Percentiles rank a stretch among this genome's conserved stretches.
Conservation (phyloP, 2,329 filamentous ascomycete species). For the Mycogone perniciosa region DNA sequence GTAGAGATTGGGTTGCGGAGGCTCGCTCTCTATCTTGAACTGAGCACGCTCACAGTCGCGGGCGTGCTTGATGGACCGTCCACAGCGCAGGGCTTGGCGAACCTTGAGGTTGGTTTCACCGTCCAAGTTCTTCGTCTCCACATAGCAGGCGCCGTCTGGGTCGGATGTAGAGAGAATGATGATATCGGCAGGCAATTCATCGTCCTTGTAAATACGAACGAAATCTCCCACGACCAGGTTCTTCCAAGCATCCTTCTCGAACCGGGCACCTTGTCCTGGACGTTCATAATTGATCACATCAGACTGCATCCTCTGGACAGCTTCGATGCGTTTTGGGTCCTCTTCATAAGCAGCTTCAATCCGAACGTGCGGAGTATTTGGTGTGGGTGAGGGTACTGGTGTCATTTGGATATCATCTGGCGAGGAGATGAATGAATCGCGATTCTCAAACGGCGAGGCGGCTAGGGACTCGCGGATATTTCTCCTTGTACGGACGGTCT, state of each 20-base stretch:
- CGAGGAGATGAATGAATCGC: constrained; percentile 47
- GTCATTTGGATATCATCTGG: constrained; percentile 88
- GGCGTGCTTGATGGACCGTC: constrained; percentile 76
- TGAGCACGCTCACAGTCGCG: constrained; percentile 85
- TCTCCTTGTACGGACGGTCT: constrained; percentile 29
- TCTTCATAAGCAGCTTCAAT: constrained; percentile 34
- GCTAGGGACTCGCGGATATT: constrained; percentile 34
- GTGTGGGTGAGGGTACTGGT: constrained; percentile 76
- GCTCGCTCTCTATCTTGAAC: constrained; percentile 84
- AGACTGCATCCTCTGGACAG: constrained; percentile 41
- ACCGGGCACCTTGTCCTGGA: constrained; percentile 64
- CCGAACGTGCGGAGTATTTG: constrained; percentile 31
- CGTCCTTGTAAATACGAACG: constrained; percentile 91
- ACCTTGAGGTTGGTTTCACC: constrained; percentile 98
- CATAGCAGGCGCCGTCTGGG: constrained; percentile 87
- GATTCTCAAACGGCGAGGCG: constrained; percentile 46
- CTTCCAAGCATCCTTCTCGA: constrained; percentile 94
- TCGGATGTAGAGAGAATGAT: constrained; percentile 91
- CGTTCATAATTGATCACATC: constrained; percentile 67
- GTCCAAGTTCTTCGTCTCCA: constrained; percentile 97
- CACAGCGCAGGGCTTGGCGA: constrained; percentile 81
- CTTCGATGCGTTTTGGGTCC: constrained; percentile 29
- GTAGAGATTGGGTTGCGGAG: constrained; percentile 89
- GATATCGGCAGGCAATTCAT: constrained; percentile 89
- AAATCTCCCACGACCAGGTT: constrained; percentile 93